phyloP scores from a whole-genome alignment of 2,329 filamentous ascomycete species.

The Sporothrix pallida region DNA sequence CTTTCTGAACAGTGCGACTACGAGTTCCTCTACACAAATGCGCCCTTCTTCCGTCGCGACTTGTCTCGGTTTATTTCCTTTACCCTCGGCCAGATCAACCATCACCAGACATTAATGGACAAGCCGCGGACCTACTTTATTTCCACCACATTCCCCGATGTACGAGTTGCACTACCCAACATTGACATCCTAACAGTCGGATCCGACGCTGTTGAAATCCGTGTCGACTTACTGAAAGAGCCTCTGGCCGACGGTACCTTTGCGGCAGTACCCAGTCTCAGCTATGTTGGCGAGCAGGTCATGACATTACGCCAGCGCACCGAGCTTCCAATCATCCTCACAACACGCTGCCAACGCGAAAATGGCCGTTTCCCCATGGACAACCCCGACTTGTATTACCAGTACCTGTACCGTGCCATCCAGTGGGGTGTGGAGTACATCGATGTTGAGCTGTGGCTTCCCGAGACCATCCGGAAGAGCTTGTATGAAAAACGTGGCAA shows the following conservation, averaged over 20 bases:
- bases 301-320: conserved; percentile 83
- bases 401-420: conserved; percentile 81
- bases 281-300: conserved; percentile 84
- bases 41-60: conserved; percentile 74
- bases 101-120: conserved; percentile 76
- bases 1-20: conserved; percentile 77
- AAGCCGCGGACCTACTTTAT: conserved; percentile 84
- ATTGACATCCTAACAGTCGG: conserved; percentile 87
- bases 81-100: conserved; percentile 77
- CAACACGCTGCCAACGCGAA: conserved; percentile 78
- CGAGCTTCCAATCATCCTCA: conserved; percentile 89
- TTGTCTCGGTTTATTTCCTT: conserved; percentile 80
- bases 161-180: conserved; percentile 80
- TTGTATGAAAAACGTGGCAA: conserved; percentile 74
- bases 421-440: conserved; percentile 92
- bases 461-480: conserved; percentile 71
- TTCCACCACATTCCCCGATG: conserved; percentile 86
- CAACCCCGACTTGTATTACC: conserved; percentile 73
- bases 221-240: conserved; percentile 81
- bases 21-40: conserved; percentile 81
- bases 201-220: conserved; percentile 82
- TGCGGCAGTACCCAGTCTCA: conserved; percentile 73
- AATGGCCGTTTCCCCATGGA: conserved; percentile 88
- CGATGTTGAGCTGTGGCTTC: conserved; percentile 86
- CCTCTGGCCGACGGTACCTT: conserved; percentile 66